These are phyloP conservation scores for Purshia tridentata DNA, from an alignment of 306 rosid genomes.

Conservation along the genomic window DNA sequence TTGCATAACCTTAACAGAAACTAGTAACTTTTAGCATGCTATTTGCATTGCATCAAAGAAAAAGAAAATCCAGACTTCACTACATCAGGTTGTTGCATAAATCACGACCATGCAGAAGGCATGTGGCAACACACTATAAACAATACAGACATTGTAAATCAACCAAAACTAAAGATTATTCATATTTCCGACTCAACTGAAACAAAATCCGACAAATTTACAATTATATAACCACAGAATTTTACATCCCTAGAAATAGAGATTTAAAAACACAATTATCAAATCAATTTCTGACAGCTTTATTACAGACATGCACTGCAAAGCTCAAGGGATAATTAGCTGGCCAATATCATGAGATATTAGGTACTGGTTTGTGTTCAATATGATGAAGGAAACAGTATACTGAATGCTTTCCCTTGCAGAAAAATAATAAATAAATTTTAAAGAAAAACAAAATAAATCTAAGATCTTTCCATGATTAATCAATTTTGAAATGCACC, in stretches of 20 bases:
- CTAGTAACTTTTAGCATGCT: background rate
- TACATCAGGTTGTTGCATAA: background rate
- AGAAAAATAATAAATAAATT: background rate
- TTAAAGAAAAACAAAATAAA: background rate
- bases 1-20: background rate
- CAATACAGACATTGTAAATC: background rate
- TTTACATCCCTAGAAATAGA: background rate
- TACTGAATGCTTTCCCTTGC: background rate
- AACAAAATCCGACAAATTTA: background rate
- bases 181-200: background rate
- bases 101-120: background rate
- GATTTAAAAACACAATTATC: background rate
- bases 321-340: background rate
- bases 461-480: constrained; percentile 8
- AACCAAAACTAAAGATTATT: background rate
- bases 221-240: background rate
- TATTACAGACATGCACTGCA: background rate
- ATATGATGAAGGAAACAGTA: background rate
- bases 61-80: background rate
- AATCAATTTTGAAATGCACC: constrained; percentile 41
- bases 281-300: background rate
- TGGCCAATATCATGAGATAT: background rate
- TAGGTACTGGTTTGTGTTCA: background rate
- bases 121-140: background rate
- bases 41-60: background rate